phyloP scores from a whole-genome alignment of 2,329 filamentous ascomycete species.

The Trichoderma sp. region DNA sequence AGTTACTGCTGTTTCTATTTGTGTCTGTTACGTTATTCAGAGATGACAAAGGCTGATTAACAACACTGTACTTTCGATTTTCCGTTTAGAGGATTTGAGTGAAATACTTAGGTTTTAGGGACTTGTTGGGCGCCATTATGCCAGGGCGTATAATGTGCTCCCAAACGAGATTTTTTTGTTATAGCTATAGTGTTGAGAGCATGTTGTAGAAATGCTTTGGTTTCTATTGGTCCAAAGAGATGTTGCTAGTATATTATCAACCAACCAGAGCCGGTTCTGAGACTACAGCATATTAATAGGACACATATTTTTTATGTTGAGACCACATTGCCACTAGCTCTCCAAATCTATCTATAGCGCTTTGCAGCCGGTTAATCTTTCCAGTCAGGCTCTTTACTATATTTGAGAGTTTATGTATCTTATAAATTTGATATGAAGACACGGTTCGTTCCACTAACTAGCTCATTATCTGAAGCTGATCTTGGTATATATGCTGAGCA shows the following conservation, averaged over 20 bases:
- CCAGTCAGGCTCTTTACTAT: not conserved
- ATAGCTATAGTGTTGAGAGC: not conserved
- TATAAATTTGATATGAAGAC: not conserved
- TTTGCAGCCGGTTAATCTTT: not conserved
- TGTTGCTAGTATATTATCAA: not conserved
- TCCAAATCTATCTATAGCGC: not conserved
- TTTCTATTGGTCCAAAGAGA: slow-evolving; percentile 4
- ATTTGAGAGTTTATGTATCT: too few species aligned
- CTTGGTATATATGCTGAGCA: not conserved
- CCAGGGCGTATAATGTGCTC: not conserved
- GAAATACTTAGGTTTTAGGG: too few species aligned
- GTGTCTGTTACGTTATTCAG: not conserved
- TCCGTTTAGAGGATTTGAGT: not conserved
- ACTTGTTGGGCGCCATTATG: not conserved
- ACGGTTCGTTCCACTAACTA: not conserved
- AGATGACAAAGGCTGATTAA: too few species aligned
- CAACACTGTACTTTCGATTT: not conserved
- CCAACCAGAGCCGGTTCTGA: not conserved
- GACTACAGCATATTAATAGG: not conserved
- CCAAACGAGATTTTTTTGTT: not conserved
- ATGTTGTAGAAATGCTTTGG: slow-evolving; percentile 4
- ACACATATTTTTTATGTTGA: not conserved
- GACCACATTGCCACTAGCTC: not conserved
- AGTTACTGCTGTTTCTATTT: not conserved
- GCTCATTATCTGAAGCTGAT: not conserved